Base-by-base conservation (phyloP, 2,329 filamentous ascomycete species). In the Neopestalotiopsis sp. region DNA sequence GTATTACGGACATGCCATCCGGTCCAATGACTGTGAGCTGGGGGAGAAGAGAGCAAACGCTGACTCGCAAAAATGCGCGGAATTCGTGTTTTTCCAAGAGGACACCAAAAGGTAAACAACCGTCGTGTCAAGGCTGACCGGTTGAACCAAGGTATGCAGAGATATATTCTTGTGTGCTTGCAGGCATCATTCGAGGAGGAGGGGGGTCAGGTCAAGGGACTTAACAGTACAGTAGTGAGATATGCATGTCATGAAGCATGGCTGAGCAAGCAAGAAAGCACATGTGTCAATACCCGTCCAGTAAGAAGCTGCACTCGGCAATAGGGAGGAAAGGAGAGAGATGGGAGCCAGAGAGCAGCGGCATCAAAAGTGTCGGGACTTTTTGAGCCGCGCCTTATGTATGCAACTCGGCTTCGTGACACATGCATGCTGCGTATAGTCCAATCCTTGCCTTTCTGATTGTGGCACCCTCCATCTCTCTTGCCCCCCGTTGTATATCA, bases 291-390 rank as follows among this genome's bases (percentile, higher is more conserved):
- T 7, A 6, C 14, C 32, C 61, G 40, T 24, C 38, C 32, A 40
- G 61, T 45, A 42, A 17, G 38, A 40, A 45, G 32, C 61, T 63
- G 61, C 32, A 63, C 24, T 59, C 20, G 57, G 57, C 13, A 17
- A 59, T 17, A 6, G 30, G 30, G 57, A 24, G 24, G 14, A 17
- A 14, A 14, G 12, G 57, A 59, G 30, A 5, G 57, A 28, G 24
- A 28, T 28, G 24, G 24, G 24, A 28, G 3, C 3, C 24, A 28
- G 24, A 28, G 24, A 28, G 24, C 24, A 28, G 24, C 24, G 24
- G 24, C 24, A 38, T 38, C 34, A 38, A 38, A 38, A 38, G 34
- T 38, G 45, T 53, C 45, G 45, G 45, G 45, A 53, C 10, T 53
- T 53, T 53, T 53, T 53, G 45, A 53, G 45, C 45, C 45, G 45